Conservation (phyloP, 2,329 filamentous ascomycete genomes). For the Paraphaeosphaeria minitans region DNA sequence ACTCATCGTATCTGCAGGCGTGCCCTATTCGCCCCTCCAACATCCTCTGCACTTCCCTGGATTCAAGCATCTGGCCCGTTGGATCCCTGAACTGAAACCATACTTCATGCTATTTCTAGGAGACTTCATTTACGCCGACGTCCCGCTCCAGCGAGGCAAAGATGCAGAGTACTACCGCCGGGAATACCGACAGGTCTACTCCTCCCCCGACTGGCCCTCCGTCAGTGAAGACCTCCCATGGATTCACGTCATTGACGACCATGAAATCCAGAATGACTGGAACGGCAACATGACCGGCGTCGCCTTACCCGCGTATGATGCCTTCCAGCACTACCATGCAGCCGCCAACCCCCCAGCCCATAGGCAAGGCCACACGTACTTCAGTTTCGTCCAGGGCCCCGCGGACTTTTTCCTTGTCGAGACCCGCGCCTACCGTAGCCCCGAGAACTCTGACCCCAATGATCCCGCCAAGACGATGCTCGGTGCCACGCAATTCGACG, state of each 20-base stretch:
- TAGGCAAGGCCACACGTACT: constrained; percentile 75
- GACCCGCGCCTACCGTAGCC: constrained; percentile 81
- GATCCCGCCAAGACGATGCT: constrained; percentile 82
- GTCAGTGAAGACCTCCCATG: constrained; percentile 84
- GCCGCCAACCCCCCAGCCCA: constrained; percentile 79
- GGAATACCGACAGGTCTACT: constrained; percentile 95
- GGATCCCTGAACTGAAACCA: constrained; percentile 71
- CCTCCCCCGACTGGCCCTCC: constrained; percentile 85
- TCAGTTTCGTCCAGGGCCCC: constrained; percentile 85
- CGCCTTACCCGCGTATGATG: constrained; percentile 78
- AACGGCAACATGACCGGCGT: constrained; percentile 78
- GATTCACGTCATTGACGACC: constrained; percentile 96
- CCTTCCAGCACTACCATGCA: constrained; percentile 86
- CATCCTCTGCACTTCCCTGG: constrained; percentile 84
- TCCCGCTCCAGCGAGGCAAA: constrained; percentile 78
- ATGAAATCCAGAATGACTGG: constrained; percentile 97
- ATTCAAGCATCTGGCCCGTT: constrained; percentile 74
- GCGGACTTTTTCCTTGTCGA: constrained; percentile 95
- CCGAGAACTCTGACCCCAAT: constrained; percentile 66
- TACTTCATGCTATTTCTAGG: constrained; percentile 77
- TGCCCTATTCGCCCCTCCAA: constrained; percentile 85
- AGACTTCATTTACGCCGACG: constrained; percentile 90
- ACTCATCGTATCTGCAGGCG: constrained; percentile 40
- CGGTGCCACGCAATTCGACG: constrained; percentile 75
- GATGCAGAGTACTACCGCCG: constrained; percentile 78